Conservation (phyloP, 192 early-diverging fungal species). For the Piromyces finnis region DNA sequence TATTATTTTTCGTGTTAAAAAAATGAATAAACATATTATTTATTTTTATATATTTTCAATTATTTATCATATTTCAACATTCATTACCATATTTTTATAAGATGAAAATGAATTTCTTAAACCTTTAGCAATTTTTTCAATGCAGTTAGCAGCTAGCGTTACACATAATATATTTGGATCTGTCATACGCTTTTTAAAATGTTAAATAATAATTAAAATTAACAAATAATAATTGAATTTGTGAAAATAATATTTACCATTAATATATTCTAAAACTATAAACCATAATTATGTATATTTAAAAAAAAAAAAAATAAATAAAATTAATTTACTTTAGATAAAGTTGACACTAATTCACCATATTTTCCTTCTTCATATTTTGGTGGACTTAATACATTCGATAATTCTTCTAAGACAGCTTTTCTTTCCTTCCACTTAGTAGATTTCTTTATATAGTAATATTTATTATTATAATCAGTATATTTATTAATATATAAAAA, state of each 20-base stretch:
- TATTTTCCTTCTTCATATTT: conserved; percentile 60
- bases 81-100: conserved; percentile 45
- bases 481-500: no score
- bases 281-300: conserved; percentile 2
- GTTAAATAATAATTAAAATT: conserved; percentile 5
- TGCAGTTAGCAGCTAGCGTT: conserved; percentile 56
- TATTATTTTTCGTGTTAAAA: no score
- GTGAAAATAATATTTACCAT: no score
- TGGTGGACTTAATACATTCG: conserved; percentile 47
- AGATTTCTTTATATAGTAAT: conserved; percentile 31
- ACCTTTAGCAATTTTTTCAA: conserved; percentile 63
- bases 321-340: conserved; percentile 59
- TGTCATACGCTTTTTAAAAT: conserved; percentile 26
- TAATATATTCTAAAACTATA: no score
- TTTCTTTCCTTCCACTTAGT: conserved; percentile 96
- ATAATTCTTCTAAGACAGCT: conserved; percentile 63
- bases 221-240: no score
- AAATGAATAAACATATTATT: no score
- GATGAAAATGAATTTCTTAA: conserved; percentile 62
- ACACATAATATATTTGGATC: conserved; percentile 83
- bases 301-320: not conserved
- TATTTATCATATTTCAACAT: no score
- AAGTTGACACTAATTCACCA: conserved; percentile 57
- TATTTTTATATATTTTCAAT: not conserved
- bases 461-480: no score